Evolutionary conservation across 495 filamentous ascomycete genomes (phyloP), one percentile per base, ranked within the genome.

Genomic region (Ramalina peruviana): DNA sequence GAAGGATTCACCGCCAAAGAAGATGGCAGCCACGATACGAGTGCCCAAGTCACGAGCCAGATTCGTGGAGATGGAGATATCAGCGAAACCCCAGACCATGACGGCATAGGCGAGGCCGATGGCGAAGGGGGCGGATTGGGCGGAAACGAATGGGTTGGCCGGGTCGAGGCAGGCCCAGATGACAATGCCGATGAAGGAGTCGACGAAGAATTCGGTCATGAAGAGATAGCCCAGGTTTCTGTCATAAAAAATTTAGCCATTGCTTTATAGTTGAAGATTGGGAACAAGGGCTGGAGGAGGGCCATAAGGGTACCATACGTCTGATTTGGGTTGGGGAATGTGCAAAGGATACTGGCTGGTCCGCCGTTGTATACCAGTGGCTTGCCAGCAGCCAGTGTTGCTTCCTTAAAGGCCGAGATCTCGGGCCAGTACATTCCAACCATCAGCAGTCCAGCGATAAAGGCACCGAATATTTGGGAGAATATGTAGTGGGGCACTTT

Each of bases 151-250:
- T 11, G 72, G 73, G 55, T 76, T 76, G 5, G 72, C 71, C 1
- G 72, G 72, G 55, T 74, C 73, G 48, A 76, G 68, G 48, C 60
- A 63, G 26, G 73, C 61, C 73, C 73, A 76, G 58, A 75, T 75
- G 15, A 76, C 64, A 40, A 74, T 60, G 26, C 69, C 69, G 53
- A 75, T 69, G 60, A 73, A 75, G 53, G 54, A 61, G 53, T 75
- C 70, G 17, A 72, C 72, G 59, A 75, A 72, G 55, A 70, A 76
- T 54, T 76, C 73, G 54, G 62, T 72, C 23, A 76, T 43, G 63
- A 76, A 74, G 7, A 75, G 60, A 55, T 68, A 73, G 19, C 72
- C 72, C 25, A 69, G 62, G 50, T 60, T 62, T 15, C 55, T 57
- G 39, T 36, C 6, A 13, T 19, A 0, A 5, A 41, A 41, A 9